Evolutionary conservation across 768 basidiomycete species (phyloP).

Genomic region (Boletellus ananiceps): DNA sequence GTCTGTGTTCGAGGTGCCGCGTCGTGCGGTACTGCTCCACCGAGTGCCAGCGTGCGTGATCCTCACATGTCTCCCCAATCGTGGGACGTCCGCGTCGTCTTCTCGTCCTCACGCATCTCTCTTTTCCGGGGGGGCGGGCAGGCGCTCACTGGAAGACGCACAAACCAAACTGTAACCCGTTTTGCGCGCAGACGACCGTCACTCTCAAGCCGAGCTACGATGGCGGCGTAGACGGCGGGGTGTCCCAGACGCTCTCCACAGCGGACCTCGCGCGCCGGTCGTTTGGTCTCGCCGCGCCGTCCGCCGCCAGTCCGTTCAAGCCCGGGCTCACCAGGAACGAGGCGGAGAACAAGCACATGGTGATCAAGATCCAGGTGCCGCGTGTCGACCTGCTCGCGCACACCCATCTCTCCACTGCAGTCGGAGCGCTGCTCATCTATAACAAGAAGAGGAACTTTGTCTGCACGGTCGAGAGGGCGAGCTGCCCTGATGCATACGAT

Average conservation of each 20-base stretch:
- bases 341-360: constrained; percentile 35
- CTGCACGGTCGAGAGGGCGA: constrained; percentile 36
- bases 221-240: neutral
- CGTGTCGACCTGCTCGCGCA: constrained; percentile 17
- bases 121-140: constrained; percentile 15
- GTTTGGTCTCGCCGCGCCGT: constrained; percentile 25
- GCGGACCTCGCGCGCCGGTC: constrained; percentile 29
- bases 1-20: constrained; percentile 42
- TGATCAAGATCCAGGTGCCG: constrained; percentile 53
- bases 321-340: constrained; percentile 21
- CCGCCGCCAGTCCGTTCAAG: constrained; percentile 14
- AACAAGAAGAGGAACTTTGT: constrained; percentile 51
- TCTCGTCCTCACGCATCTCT: neutral
- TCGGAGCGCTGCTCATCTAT: constrained; percentile 41
- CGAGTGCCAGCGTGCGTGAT: constrained; percentile 48
- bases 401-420: neutral
- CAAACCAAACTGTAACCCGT: constrained; percentile 44
- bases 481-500: constrained; percentile 38
- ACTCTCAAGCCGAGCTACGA: constrained; percentile 44
- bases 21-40: constrained; percentile 48
- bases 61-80: too few relatives aligned
- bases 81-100: too few relatives aligned
- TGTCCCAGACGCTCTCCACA: constrained; percentile 18
- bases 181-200: constrained; percentile 40
- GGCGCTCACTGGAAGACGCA: constrained; percentile 46